These are phyloP conservation scores for Cucumis melo DNA, from an alignment of 306 rosid species.

Conservation along the genomic window DNA sequence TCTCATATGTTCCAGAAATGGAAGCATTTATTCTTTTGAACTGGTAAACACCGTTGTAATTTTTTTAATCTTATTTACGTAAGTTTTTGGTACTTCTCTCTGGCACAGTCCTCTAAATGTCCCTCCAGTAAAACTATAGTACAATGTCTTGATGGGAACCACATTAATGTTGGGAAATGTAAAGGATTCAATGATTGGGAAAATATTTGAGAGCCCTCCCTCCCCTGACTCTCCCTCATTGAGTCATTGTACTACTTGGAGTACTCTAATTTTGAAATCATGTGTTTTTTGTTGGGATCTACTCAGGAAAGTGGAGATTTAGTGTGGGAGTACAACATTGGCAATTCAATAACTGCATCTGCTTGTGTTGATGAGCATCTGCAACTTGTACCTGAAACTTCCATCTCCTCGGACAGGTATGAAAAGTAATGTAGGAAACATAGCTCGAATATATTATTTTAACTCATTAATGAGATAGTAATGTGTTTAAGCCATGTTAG, in stretches of 20 bases:
- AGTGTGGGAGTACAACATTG: constrained; percentile 59
- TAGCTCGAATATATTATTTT: no score
- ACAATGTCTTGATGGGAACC: background rate
- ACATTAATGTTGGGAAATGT: background rate
- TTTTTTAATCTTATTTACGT: background rate
- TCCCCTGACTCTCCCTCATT: background rate
- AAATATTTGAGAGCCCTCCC: background rate
- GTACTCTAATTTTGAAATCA: background rate
- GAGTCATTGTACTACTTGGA: no score
- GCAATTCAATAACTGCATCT: constrained; percentile 74
- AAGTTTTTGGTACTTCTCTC: background rate
- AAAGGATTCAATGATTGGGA: background rate
- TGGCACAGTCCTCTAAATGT: background rate
- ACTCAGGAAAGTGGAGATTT: constrained; percentile 54
- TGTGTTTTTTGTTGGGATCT: background rate
- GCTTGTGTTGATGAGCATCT: constrained; percentile 70
- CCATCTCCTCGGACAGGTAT: constrained; percentile 50
- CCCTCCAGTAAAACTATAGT: background rate
- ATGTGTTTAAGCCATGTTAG: background rate
- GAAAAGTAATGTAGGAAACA: background rate
- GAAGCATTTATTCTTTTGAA: constrained; percentile 57
- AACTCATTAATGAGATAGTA: no score
- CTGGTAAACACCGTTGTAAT: constrained; percentile 29
- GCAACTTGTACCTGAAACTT: constrained; percentile 22
- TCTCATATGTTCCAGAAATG: constrained; percentile 68